phyloP scores from a whole-genome alignment of 2,329 filamentous ascomycete genomes.

The Dactylellina cionopaga region DNA sequence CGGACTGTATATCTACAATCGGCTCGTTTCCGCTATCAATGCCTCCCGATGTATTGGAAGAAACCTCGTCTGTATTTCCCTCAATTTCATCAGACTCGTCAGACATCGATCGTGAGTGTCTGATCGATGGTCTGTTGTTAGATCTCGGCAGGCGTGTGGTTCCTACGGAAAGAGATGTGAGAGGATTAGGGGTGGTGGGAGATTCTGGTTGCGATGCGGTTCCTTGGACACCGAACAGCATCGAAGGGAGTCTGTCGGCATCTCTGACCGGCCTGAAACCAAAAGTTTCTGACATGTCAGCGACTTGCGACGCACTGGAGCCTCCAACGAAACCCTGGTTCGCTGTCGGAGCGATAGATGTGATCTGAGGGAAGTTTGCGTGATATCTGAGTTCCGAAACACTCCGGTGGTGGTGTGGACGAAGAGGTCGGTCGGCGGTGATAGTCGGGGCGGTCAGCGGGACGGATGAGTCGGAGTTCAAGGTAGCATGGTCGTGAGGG shows the following conservation, averaged over 20 bases:
- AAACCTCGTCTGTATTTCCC: conserved; percentile 81
- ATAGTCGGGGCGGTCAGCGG: conserved; percentile 41
- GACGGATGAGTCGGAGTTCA: conserved; percentile 52
- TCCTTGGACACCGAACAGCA: conserved; percentile 67
- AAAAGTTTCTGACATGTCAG: conserved; percentile 75
- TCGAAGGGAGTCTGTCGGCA: conserved; percentile 82
- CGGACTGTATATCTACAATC: conserved; percentile 79
- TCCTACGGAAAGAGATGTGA: conserved; percentile 63
- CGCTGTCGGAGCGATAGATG: conserved; percentile 69
- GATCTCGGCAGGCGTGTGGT: conserved; percentile 62
- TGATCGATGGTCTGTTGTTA: conserved; percentile 75
- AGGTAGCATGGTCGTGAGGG: conserved; percentile 62
- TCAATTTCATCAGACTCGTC: conserved; percentile 79
- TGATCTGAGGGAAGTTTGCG: conserved; percentile 68
- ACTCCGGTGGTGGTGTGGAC: conserved; percentile 59
- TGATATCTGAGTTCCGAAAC: conserved; percentile 61
- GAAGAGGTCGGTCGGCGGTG: conserved; percentile 39
- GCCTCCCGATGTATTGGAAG: conserved; percentile 79
- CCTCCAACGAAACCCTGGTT: conserved; percentile 66
- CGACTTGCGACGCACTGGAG: conserved; percentile 71
- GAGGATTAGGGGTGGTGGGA: conserved; percentile 82
- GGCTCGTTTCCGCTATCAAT: conserved; percentile 77
- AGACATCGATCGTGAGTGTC: conserved; percentile 87
- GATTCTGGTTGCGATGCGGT: conserved; percentile 90
- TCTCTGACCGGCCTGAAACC: conserved; percentile 80